Evolutionary conservation across 257 asterid species (phyloP), one percentile per base, ranked within the genome.

Genomic region (Prunella vulgaris): DNA sequence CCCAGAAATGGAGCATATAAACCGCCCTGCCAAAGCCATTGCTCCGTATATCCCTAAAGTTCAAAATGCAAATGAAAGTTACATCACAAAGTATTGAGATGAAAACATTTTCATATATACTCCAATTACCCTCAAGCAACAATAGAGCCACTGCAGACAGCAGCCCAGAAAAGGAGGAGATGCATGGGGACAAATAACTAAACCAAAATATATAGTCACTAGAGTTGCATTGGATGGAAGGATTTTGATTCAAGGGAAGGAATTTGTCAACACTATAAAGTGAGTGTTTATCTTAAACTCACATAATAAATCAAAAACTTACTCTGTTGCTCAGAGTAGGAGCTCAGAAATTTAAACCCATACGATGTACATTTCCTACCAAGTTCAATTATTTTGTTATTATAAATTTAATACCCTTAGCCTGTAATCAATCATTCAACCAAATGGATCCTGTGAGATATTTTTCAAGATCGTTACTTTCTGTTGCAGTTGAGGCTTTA

Each of bases 21-120:
- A 93, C 70, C 83, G 85, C 80, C 99, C 99, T 5, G 94, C 95
- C 74, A 93, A 73, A 64, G 95, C 96, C 99, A 93, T 93, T 49
- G 95, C 95, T 14, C 89, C 94, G 22, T 93, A 90, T 82, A 93
- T 86, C 10, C 99, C 99, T 93, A 65, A 66, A 72, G 64, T 74
- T 48, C 60, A 66, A 64, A 73, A 74, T 27, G 63, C 62, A 60
- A 18, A 42, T 35, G 14, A 60, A 40, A 49, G 42, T 70, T 33
- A 32, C 28, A 42, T 48, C 37, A 72, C 24, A 57, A 69, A 57
- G 22, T 51, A 15, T 28, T 46, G 7, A 17, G 22, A n/a, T n/a
- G n/a, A n/a, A 28, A 22, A 57, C 21, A 46, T 2, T 40, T 3
- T 42, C 25, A n/a, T 18, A 54, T 30, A 62, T 1, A 62, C 37